Evolutionary conservation across 2,329 filamentous ascomycete genomes (phyloP), one percentile per base, ranked within the genome.

Genomic region (Colletotrichum sp.): DNA sequence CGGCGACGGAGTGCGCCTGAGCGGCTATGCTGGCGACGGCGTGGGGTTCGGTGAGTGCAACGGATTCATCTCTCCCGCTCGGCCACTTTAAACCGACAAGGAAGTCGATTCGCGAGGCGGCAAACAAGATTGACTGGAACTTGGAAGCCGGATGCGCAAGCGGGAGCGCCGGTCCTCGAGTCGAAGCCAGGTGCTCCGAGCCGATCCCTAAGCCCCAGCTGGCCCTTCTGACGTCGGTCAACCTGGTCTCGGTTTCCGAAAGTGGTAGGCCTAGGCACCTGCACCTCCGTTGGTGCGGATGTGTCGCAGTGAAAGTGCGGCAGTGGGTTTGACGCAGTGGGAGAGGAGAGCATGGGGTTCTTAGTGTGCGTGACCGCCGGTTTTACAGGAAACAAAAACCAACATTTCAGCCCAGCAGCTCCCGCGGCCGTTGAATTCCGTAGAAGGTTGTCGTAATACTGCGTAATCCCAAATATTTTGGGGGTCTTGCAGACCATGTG

Each of bases 1-100:
- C 73, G 86, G 85, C 1, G 87, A 87, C 72, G 80, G 80, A n/a
- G 80, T 86, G 49, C 78, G 82, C 21, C 81, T 86, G 52, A 85
- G 81, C 67, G 85, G 57, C 82, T 87, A 76, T 80, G 85, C 30
- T 79, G 88, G 79, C 84, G 86, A 57, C 80, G 83, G 84, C 16
- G 90, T 86, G 71, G 85, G 85, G 0, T 86, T 86, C 71, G 85
- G 84, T 0, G 84, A 86, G 9, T 85, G 84, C 39, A 65, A 79
- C 3, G 86, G 86, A 2, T 68, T 70, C 34, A 57, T 78, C 44
- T 70, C 36, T 24, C 49, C 73, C 28, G 71, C 70, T 39, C 70
- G 67, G 52, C 69, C 74, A 30, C 71, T 76, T 26, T 69, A 28
- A 73, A 30, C 13, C 16, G 26, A 44, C 63, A 63, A 16, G 24